These are phyloP conservation scores for Violaceomyces palustris DNA, from an alignment of 1,284 basidiomycete species.

Conservation along the genomic window DNA sequence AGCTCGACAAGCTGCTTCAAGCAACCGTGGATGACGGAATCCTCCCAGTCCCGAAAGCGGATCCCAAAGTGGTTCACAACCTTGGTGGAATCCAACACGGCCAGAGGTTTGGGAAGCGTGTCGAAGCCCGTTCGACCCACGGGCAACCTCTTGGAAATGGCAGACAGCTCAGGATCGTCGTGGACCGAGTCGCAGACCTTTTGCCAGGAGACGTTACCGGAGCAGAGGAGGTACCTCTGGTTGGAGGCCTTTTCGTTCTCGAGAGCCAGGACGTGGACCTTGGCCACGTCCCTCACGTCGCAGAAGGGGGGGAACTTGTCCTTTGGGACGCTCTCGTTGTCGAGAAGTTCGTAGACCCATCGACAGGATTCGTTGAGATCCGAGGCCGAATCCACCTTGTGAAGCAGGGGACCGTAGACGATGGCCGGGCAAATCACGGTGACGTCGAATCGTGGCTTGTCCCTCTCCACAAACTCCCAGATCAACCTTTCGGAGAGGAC, in stretches of 20 bases:
- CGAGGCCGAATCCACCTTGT: constrained; percentile 14
- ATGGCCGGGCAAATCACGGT: constrained; percentile 30
- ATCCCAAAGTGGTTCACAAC: constrained; percentile 16
- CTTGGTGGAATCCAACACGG: constrained; percentile 11
- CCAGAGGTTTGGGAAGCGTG: constrained; percentile 8
- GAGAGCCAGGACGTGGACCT: constrained; percentile 14
- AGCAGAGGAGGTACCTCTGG: constrained; percentile 14
- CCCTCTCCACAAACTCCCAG: constrained; percentile 49
- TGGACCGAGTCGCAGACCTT: constrained; percentile 26
- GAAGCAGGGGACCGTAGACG: constrained; percentile 38
- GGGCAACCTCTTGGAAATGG: constrained; percentile 16
- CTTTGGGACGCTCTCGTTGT: constrained; percentile 16
- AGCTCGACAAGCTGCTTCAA: constrained; percentile 24
- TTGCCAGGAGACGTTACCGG: constrained; percentile 15
- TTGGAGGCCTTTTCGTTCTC: constrained; percentile 12
- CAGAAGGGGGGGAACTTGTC: constrained; percentile 17
- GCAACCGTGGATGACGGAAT: constrained; percentile 24
- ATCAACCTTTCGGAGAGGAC: constrained; percentile 51
- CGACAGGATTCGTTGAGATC: constrained; percentile 19
- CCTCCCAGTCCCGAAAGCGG: constrained; percentile 24
- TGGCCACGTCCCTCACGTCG: constrained; percentile 27
- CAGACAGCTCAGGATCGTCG: constrained; percentile 18
- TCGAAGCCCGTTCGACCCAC: constrained; percentile 11
- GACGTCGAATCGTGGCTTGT: constrained; percentile 35
- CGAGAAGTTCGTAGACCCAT: constrained; percentile 23